Conservation (phyloP, 192 early-diverging fungal genomes). For the Gryganskiella cystojenkinii region DNA sequence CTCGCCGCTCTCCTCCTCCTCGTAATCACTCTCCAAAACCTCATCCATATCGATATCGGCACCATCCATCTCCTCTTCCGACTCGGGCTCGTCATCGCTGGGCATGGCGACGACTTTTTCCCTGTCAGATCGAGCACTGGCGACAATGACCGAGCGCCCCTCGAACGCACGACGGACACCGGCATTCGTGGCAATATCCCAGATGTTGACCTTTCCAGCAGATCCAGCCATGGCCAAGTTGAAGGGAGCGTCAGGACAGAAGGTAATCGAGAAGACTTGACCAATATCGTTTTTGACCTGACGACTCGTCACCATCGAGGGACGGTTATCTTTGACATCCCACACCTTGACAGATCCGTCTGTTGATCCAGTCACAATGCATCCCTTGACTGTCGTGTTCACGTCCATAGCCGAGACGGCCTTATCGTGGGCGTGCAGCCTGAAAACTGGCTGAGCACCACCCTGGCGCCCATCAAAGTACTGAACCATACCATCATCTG, state of each 20-base stretch:
- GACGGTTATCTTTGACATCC: constrained; percentile 80
- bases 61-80: constrained; percentile 54
- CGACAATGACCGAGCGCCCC: constrained; percentile 50
- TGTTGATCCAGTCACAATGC: constrained; percentile 90
- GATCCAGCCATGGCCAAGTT: constrained; percentile 89
- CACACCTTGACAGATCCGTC: constrained; percentile 96
- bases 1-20: constrained; percentile 54
- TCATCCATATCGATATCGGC: constrained; percentile 53
- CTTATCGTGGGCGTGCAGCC: constrained; percentile 93
- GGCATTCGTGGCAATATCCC: constrained; percentile 93
- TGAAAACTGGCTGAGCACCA: constrained; percentile 75
- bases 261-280: constrained; percentile 86
- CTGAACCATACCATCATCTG: constrained; percentile 92
- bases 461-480: constrained; percentile 82
- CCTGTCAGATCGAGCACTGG: constrained; percentile 30
- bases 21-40: constrained; percentile 41
- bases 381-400: constrained; percentile 78
- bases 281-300: constrained; percentile 55
- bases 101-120: constrained; percentile 45
- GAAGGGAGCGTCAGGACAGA: constrained; percentile 95
- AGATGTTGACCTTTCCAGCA: constrained; percentile 89
- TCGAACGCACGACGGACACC: constrained; percentile 78
- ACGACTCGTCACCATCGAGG: constrained; percentile 87
- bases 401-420: constrained; percentile 91
- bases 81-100: constrained; percentile 46